A percentile compares a stretch with the other conserved stretches of the same genome.
Conservation (phyloP, 2,329 filamentous ascomycete genomes). For the Furcasterigmium sp. region DNA sequence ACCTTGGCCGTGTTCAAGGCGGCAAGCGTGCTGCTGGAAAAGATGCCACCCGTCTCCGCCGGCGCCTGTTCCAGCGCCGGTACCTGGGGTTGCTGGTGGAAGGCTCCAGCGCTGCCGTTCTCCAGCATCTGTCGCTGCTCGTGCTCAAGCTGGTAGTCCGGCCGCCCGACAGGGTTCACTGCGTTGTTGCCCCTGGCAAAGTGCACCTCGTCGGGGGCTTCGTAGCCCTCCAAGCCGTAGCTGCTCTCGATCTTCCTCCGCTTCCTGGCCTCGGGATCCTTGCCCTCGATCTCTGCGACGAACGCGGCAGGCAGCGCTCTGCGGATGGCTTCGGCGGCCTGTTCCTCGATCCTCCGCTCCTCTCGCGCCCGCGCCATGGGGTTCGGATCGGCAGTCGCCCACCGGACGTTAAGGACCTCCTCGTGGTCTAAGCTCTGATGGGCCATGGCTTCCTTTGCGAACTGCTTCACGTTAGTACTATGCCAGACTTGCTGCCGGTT, state of each 20-base stretch:
- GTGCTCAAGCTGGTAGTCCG: conserved; percentile 59
- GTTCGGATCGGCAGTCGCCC: conserved; percentile 96
- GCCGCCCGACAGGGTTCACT: conserved; percentile 52
- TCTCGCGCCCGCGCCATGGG: conserved; percentile 92
- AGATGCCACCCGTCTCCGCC: conserved; percentile 56
- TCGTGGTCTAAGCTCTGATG: conserved; percentile 88
- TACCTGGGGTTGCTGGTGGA: conserved; percentile 23
- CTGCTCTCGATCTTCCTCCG: conserved; percentile 82
- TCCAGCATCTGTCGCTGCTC: conserved; percentile 56
- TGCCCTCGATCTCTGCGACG: conserved; percentile 88
- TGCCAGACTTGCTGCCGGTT: not conserved
- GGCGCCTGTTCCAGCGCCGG: conserved; percentile 15
- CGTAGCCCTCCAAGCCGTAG: conserved; percentile 86
- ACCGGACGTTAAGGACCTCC: conserved; percentile 91
- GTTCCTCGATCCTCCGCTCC: conserved; percentile 83
- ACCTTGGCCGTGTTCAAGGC: conserved; percentile 61
- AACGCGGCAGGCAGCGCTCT: conserved; percentile 84
- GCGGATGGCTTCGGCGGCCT: conserved; percentile 90
- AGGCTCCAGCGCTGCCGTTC: conserved; percentile 42
- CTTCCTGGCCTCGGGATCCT: conserved; percentile 82
- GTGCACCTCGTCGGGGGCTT: conserved; percentile 91
- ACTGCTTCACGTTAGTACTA: conserved; percentile 50
- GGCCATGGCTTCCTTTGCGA: conserved; percentile 93
- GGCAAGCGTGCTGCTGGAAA: conserved; percentile 76
- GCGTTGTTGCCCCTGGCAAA: conserved; percentile 74